Evolutionary conservation across 2,329 filamentous ascomycete genomes (phyloP).

Genomic region (Pseudogymnoascus sp.): DNA sequence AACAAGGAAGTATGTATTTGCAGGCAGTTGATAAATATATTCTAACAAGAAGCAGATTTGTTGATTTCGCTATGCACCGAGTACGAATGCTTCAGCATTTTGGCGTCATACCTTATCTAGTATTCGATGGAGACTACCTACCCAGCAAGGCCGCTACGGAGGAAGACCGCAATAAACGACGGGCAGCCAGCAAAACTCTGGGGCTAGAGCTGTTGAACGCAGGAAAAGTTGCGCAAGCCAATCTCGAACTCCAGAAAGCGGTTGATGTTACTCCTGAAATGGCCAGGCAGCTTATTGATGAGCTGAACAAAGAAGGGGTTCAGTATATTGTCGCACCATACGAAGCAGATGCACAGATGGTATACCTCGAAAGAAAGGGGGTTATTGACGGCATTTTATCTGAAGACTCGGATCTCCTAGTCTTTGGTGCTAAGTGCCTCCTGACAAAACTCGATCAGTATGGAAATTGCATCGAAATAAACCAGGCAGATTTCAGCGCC

Average conservation of each 20-base stretch:
- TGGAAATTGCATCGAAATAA: constrained; percentile 87
- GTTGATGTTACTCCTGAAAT: constrained; percentile 95
- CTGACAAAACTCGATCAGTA: constrained; percentile 93
- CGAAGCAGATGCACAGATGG: constrained; percentile 94
- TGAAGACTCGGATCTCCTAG: constrained; percentile 91
- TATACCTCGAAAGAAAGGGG: constrained; percentile 82
- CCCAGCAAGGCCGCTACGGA: constrained; percentile 91
- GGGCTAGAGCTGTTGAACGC: constrained; percentile 75
- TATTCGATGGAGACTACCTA: constrained; percentile 92
- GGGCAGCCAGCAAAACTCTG: constrained; percentile 66
- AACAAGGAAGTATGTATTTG: constrained; percentile 64
- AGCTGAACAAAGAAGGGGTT: constrained; percentile 71
- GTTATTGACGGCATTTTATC: constrained; percentile 83
- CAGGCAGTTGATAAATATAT: constrained; percentile 12
- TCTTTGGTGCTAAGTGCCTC: constrained; percentile 86
- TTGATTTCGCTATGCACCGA: constrained; percentile 82
- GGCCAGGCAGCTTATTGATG: constrained; percentile 85
- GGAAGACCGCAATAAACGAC: constrained; percentile 61
- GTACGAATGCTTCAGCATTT: constrained; percentile 93
- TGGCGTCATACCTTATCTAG: constrained; percentile 85
- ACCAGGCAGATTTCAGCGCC: constrained; percentile 78
- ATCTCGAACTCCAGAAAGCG: constrained; percentile 84
- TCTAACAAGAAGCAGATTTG: constrained; percentile 52
- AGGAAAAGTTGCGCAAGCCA: constrained; percentile 72
- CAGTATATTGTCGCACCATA: constrained; percentile 93